Evolutionary conservation across 345 rosid genomes (phyloP).

Genomic region (Gossypium raimondii): DNA sequence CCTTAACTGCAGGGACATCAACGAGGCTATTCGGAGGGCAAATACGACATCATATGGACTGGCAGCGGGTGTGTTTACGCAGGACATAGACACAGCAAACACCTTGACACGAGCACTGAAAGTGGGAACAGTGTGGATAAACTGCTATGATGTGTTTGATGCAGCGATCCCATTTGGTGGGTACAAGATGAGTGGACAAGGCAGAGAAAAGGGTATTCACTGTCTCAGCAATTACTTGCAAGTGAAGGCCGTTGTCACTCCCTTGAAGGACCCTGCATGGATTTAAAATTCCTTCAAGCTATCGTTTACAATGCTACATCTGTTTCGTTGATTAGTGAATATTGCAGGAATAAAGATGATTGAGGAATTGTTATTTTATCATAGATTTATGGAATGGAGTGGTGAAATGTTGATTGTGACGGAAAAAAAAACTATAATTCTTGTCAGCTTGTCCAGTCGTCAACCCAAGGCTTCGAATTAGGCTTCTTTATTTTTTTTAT

Average conservation of each 20-base stretch:
- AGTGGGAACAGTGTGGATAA: slow-evolving; percentile 63
- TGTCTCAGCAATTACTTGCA: slow-evolving; percentile 61
- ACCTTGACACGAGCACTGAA: slow-evolving; percentile 50
- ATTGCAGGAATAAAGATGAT: not conserved
- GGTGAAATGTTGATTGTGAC: not conserved
- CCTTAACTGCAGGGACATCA: slow-evolving; percentile 37
- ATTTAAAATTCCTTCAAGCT: slow-evolving; percentile 14
- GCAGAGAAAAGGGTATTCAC: slow-evolving; percentile 64
- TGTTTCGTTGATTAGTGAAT: not conserved
- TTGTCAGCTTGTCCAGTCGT: not conserved
- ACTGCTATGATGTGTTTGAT: slow-evolving; percentile 61
- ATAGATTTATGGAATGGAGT: not conserved
- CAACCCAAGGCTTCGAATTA: no score
- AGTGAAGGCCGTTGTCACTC: slow-evolving; percentile 65
- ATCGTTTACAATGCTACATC: not conserved
- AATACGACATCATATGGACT: slow-evolving; percentile 43
- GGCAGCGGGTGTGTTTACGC: slow-evolving; percentile 67
- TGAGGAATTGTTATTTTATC: not conserved
- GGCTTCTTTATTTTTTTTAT: no score
- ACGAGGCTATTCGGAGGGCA: slow-evolving; percentile 50
- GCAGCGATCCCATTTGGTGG: slow-evolving; percentile 76
- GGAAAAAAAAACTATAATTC: not conserved
- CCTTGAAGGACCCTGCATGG: slow-evolving; percentile 65
- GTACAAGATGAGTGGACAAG: slow-evolving; percentile 69
- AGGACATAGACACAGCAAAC: slow-evolving; percentile 59